Conservation (phyloP, 257 asterid species). For the Nicotiana tomentosiformis region DNA sequence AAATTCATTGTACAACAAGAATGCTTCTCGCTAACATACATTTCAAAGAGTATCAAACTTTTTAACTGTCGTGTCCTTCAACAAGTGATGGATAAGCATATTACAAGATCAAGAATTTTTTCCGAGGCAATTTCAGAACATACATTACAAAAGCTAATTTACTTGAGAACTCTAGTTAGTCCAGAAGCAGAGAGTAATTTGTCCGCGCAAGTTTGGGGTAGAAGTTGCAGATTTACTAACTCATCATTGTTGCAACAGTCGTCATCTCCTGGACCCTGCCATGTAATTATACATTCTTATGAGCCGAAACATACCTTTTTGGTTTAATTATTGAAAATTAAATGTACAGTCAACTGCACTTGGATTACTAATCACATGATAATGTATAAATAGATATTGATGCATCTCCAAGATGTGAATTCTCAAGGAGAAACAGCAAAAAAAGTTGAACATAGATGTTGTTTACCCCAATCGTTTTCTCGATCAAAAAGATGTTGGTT, state of each 20-base stretch:
- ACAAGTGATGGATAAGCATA: constrained; percentile 11
- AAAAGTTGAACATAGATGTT: not conserved
- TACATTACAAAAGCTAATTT: constrained; percentile 17
- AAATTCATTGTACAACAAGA: not conserved
- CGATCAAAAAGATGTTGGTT: not conserved
- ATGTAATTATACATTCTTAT: not conserved
- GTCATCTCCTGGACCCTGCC: constrained; percentile 2
- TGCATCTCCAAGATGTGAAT: not conserved
- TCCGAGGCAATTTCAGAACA: constrained; percentile 13
- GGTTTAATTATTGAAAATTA: not conserved
- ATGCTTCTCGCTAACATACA: not conserved
- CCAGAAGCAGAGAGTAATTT: not conserved
- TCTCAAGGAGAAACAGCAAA: not conserved
- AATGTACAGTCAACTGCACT: not conserved
- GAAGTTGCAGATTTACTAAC: constrained; percentile 4
- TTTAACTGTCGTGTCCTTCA: not conserved
- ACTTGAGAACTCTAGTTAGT: constrained; percentile 13
- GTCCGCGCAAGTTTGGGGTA: not conserved
- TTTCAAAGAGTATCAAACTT: not conserved
- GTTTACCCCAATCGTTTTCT: constrained; percentile 8
- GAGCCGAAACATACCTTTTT: not conserved
- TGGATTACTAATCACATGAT: not conserved
- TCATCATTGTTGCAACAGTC: not conserved
- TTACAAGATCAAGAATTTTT: constrained; percentile 15
- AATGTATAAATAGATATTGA: not conserved